A percentile compares a stretch with the other conserved stretches of the same genome.
phyloP scores from a whole-genome alignment of 306 rosid genomes.

The Carpinus viminea region DNA sequence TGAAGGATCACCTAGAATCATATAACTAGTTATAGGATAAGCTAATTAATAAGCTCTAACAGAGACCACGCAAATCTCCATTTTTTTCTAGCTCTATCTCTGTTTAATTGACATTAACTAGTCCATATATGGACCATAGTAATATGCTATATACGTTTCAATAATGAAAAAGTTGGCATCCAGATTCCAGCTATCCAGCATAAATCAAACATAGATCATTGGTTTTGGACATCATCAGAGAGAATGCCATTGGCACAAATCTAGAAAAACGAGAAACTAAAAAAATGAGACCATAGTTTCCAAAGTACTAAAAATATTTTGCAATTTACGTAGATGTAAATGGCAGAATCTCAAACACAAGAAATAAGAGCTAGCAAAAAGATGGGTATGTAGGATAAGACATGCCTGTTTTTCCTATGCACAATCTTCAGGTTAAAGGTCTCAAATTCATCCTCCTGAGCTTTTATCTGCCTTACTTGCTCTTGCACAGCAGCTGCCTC shows the following conservation, averaged over 20 bases:
- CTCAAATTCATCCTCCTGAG: slow-evolving; percentile 97
- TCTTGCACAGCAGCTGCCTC: slow-evolving; percentile 99
- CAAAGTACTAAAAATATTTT: not conserved
- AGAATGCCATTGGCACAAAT: not conserved
- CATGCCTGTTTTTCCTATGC: slow-evolving; percentile 97
- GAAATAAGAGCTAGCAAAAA: not conserved
- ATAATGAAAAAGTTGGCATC: not conserved
- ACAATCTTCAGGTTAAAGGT: slow-evolving; percentile 96
- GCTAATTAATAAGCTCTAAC: too few relatives aligned
- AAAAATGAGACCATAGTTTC: slow-evolving; percentile 7
- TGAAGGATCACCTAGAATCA: too few relatives aligned
- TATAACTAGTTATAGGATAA: too few relatives aligned
- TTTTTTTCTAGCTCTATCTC: not conserved
- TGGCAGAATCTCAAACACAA: slow-evolving; percentile 9
- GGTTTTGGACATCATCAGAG: not conserved
- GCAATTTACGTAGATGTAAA: slow-evolving; percentile 16
- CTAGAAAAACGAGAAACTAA: slow-evolving; percentile 8
- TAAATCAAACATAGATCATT: not conserved
- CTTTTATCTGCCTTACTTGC: slow-evolving; percentile 95
- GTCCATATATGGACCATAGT: not conserved
- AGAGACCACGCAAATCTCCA: not conserved
- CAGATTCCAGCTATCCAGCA: not conserved
- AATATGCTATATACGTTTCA: not conserved
- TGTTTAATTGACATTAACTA: not conserved
- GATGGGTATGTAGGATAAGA: slow-evolving; percentile 17